These are phyloP conservation scores for Gaultheria prostrata DNA, from an alignment of 148 eudicot genomes.

Conservation along the genomic window DNA sequence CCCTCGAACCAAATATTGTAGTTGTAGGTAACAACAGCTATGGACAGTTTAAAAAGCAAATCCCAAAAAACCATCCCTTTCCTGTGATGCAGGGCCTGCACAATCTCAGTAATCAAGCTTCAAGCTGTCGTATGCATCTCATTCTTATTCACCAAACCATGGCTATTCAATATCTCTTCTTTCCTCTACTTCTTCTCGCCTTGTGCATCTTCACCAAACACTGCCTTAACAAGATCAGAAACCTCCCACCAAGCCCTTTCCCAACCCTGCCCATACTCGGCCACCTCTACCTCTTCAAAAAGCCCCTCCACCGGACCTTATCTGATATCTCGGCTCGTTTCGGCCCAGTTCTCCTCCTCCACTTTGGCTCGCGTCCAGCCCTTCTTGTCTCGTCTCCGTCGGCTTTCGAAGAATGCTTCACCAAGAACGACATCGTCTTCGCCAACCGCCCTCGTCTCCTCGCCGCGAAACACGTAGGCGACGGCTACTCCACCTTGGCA, in stretches of 20 bases:
- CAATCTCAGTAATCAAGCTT: too few species aligned
- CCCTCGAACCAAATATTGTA: too few species aligned
- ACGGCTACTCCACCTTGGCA: constrained; percentile 32
- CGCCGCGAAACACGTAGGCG: constrained; percentile 35
- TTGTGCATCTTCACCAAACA: constrained; percentile 24
- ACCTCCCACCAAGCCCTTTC: constrained; percentile 51
- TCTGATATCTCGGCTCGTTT: constrained; percentile 24
- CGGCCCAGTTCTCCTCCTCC: constrained; percentile 43
- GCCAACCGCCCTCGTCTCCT: constrained; percentile 51
- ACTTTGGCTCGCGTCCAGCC: constrained; percentile 39
- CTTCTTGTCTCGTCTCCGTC: constrained; percentile 53
- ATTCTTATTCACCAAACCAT: neutral
- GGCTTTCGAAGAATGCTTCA: constrained; percentile 19
- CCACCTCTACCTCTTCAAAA: constrained; percentile 46
- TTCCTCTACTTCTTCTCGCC: constrained; percentile 11
- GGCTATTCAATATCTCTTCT: neutral
- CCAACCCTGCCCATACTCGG: constrained; percentile 45
- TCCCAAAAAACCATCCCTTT: too few species aligned
- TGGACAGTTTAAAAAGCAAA: too few species aligned
- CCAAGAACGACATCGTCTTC: constrained; percentile 38
- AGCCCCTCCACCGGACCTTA: constrained; percentile 38
- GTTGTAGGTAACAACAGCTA: too few species aligned
- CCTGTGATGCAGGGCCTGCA: too few species aligned
- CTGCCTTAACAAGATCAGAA: constrained; percentile 25
- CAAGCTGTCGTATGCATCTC: too few species aligned